Conservation (phyloP, 495 filamentous ascomycete species). For the Elasticomyces elasticus region DNA sequence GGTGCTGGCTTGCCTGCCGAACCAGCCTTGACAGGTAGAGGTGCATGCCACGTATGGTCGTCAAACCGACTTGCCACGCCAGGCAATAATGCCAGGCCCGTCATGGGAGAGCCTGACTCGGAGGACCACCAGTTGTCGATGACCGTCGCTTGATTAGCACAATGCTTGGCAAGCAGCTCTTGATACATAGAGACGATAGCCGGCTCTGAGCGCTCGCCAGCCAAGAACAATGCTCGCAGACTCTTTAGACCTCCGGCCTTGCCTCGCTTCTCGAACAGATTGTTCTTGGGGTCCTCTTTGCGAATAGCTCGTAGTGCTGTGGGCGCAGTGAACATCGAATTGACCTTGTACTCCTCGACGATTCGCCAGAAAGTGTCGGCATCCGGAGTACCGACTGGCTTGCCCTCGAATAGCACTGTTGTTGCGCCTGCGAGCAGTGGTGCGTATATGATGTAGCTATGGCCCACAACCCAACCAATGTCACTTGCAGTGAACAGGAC, state of each 20-base stretch:
- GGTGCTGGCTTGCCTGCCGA: constrained; percentile 85
- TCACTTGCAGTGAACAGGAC: constrained; percentile 65
- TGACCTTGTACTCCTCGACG: constrained; percentile 73
- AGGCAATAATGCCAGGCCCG: constrained; percentile 61
- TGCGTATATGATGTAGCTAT: constrained; percentile 57
- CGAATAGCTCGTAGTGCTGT: constrained; percentile 80
- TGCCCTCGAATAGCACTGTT: constrained; percentile 84
- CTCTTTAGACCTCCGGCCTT: constrained; percentile 54
- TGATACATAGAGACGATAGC: constrained; percentile 74
- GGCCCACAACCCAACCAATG: constrained; percentile 37
- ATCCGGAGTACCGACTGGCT: constrained; percentile 82
- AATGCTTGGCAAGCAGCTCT: constrained; percentile 54
- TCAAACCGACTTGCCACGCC: constrained; percentile 38
- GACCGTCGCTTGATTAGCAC: constrained; percentile 53
- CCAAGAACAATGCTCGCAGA: constrained; percentile 68
- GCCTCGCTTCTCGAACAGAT: constrained; percentile 50
- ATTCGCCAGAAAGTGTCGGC: constrained; percentile 83
- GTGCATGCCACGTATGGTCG: constrained; percentile 23
- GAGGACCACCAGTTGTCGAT: constrained; percentile 97
- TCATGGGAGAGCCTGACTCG: constrained; percentile 82
- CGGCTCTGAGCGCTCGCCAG: constrained; percentile 83
- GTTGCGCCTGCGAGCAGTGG: constrained; percentile 76
- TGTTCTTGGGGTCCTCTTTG: constrained; percentile 69
- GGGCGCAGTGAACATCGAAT: constrained; percentile 74
- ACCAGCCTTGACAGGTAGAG: constrained; percentile 61